Evolutionary conservation across 305 asterid species (phyloP).

Genomic region (Rubia tinctorum): DNA sequence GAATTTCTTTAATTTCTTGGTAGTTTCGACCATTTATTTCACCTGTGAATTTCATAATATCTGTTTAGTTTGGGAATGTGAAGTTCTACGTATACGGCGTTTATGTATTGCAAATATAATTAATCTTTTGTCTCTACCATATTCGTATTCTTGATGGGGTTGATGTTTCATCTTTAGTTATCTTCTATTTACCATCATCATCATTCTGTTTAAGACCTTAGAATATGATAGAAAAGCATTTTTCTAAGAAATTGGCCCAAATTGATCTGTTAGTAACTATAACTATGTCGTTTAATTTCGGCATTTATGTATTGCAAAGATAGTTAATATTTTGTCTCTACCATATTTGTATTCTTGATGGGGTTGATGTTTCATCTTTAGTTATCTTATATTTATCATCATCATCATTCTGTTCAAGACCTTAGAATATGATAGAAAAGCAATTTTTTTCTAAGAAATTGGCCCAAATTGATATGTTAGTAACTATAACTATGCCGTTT

Average conservation of each 20-base stretch:
- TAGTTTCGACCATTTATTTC: constrained; percentile 1
- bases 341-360: too few species aligned
- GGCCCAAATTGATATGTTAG: too few species aligned
- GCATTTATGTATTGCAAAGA: too few species aligned
- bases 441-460: too few species aligned
- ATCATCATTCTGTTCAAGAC: too few species aligned
- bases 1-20: background rate
- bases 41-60: background rate
- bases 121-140: background rate
- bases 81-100: background rate
- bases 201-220: background rate
- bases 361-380: too few species aligned
- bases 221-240: background rate
- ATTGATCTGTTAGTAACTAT: background rate
- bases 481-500: too few species aligned
- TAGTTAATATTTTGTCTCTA: too few species aligned
- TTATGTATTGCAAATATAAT: background rate
- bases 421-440: too few species aligned
- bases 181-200: background rate
- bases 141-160: background rate
- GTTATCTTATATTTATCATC: too few species aligned
- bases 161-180: background rate
- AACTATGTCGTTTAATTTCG: background rate
- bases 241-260: background rate
- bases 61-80: constrained; percentile 7